Evolutionary conservation across 1,139 yeast species (phyloP).

Genomic region (Blastobotrys apis): DNA sequence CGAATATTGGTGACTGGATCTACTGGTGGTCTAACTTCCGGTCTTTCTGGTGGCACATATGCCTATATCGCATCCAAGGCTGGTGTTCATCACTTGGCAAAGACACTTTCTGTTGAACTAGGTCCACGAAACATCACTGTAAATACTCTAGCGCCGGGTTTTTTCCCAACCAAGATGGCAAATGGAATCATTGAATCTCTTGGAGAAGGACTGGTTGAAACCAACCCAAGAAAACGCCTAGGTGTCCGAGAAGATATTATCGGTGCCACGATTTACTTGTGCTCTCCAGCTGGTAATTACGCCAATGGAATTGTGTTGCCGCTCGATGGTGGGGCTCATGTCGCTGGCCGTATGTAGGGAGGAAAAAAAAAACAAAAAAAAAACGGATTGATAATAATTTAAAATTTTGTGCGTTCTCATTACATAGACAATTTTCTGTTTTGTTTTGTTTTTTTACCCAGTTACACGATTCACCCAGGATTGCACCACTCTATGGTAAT

Average conservation of each 20-base stretch:
- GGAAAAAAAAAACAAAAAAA: not conserved
- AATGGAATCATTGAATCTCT: conserved; percentile 52
- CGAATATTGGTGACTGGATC: conserved; percentile 68
- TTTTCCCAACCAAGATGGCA: conserved; percentile 75
- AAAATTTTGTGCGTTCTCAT: too few species aligned
- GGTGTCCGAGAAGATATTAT: conserved; percentile 62
- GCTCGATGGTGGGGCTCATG: conserved; percentile 63
- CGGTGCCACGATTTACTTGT: conserved; percentile 55
- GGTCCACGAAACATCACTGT: conserved; percentile 66
- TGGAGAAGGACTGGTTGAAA: conserved; percentile 45
- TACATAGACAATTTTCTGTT: too few species aligned
- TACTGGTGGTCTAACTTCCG: conserved; percentile 40
- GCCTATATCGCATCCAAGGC: conserved; percentile 77
- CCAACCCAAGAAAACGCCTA: conserved; percentile 61
- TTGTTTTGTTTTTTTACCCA: too few species aligned
- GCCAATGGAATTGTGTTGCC: conserved; percentile 69
- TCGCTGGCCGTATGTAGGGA: conserved; percentile 17
- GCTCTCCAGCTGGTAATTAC: conserved; percentile 56
- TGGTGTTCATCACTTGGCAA: conserved; percentile 68
- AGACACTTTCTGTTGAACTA: conserved; percentile 56
- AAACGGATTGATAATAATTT: not conserved
- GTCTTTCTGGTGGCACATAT: conserved; percentile 58
- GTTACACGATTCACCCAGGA: too few species aligned
- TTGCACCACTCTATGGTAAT: too few species aligned
- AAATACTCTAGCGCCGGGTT: conserved; percentile 72